phyloP scores from a whole-genome alignment of 495 filamentous ascomycete species.

The Aspergillus funiculosus region DNA sequence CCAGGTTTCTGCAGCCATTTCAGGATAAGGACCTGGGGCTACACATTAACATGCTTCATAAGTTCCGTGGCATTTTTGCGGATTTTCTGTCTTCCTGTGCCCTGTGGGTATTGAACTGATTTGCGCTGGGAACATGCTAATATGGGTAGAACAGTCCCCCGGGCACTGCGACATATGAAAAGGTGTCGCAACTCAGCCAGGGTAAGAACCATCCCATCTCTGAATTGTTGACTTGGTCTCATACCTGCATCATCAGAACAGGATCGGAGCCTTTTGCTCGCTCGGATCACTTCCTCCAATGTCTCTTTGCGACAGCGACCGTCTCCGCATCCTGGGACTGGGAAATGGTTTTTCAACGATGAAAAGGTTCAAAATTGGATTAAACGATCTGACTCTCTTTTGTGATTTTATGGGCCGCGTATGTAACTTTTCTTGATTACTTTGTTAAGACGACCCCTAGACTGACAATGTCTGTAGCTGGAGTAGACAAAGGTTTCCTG shows the following conservation, averaged over 20 bases:
- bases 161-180: constrained; percentile 1
- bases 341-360: not conserved
- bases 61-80: not conserved
- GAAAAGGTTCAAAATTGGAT: not conserved
- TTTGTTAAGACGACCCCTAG: too few relatives aligned
- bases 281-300: not conserved
- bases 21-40: constrained; percentile 6
- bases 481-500: constrained; percentile 5
- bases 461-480: too few relatives aligned
- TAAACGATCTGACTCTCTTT: not conserved
- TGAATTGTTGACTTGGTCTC: too few relatives aligned
- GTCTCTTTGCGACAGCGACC: not conserved
- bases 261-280: not conserved
- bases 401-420: constrained; percentile 1
- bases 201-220: too few relatives aligned
- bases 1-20: constrained; percentile 8
- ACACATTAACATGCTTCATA: constrained; percentile 8
- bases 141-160: too few relatives aligned
- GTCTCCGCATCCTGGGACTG: not conserved
- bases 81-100: constrained; percentile 10
- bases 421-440: too few relatives aligned
- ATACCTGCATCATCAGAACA: too few relatives aligned
- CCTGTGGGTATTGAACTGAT: too few relatives aligned
- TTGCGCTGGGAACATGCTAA: too few relatives aligned
- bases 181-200: not conserved